Evolutionary conservation across 176 grass and related monocot species (phyloP).

Genomic region (Musa schizocarpa): DNA sequence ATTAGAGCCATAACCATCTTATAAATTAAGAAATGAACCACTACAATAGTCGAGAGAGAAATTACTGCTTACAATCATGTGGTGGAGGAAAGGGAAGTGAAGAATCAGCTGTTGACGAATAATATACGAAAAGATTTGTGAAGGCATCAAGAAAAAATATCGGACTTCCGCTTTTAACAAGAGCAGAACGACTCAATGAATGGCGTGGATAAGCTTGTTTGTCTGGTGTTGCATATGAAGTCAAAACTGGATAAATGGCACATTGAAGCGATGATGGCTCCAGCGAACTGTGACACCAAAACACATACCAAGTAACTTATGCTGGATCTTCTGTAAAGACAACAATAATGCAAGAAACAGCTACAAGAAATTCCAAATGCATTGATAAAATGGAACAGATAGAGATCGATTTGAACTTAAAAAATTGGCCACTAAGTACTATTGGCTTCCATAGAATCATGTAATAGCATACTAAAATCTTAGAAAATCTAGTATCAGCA

Average conservation of each 20-base stretch:
- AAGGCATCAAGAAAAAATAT: slow-evolving; percentile 97
- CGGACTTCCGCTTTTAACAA: slow-evolving; percentile 72
- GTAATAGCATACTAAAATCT: no score
- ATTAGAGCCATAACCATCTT: neutral
- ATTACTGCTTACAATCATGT: slow-evolving; percentile 71
- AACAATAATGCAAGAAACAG: neutral
- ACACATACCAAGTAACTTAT: neutral
- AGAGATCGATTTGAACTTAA: neutral
- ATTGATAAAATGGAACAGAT: neutral
- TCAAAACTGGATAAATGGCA: slow-evolving; percentile 74
- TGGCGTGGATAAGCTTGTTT: slow-evolving; percentile 88
- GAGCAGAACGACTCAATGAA: slow-evolving; percentile 65
- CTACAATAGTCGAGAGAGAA: neutral
- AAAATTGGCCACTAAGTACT: no score
- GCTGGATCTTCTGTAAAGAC: neutral
- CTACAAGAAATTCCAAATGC: neutral
- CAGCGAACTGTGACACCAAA: slow-evolving; percentile 33
- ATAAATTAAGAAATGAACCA: neutral
- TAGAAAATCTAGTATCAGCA: no score
- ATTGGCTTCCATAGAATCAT: no score
- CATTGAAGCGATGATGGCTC: slow-evolving; percentile 63
- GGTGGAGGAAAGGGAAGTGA: slow-evolving; percentile 84
- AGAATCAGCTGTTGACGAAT: slow-evolving; percentile 54
- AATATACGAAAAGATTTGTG: slow-evolving; percentile 78
- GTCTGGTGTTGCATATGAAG: slow-evolving; percentile 69